Base-by-base conservation (phyloP, 1,284 basidiomycete species). In the Singerocomus inundabilis region DNA sequence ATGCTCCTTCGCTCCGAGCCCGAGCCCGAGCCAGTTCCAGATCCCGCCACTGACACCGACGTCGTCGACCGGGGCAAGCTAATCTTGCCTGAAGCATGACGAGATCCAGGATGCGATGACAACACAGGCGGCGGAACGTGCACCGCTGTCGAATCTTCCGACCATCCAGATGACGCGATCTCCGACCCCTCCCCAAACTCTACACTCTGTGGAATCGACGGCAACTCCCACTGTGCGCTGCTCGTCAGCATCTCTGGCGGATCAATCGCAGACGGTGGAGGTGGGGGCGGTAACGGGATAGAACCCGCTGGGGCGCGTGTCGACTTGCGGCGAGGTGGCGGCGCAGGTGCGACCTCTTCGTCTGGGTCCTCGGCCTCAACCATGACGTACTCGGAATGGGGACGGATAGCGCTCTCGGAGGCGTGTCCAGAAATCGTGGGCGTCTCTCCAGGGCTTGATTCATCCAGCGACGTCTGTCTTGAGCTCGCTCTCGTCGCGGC, bases 341-440 rank as follows among this genome's bases (percentile, higher is more conserved):
- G 76, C 15, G 73, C 69, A 8, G 71, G 67, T 2, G 65, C 57
- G 6, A 67, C 68, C 0, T 63, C 69, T 11, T 38, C 34, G 21
- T 71, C 70, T 0, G 70, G 67, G 42, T 36, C 21, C 29, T 81
- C 62, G 32, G 57, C 78, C 53, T 81, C 81, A 0, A 83, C 80
- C 71, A 84, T 76, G 33, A 82, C 80, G 60, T 79, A 84, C n/a
- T 82, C 81, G 12, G 74, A 73, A n/a, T 71, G 72, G 2, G 46
- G 48, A 28, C 37, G 57, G 13, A 42, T 15, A 7, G 5, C 21
- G 13, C n/a, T 50, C n/a, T 51, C 47, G 10, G 47, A 47, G n/a
- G 10, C 15, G 28, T 49, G 58, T 51, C 48, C 34, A 4, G 54
- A 49, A 28, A 55, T 28, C n/a, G 46, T 47, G 6, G 49, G 45